A percentile compares a stretch with the other conserved stretches of the same genome.
These are phyloP conservation scores for Penicillium sp. DNA, from an alignment of 2,329 filamentous ascomycete genomes.

Conservation along the genomic window DNA sequence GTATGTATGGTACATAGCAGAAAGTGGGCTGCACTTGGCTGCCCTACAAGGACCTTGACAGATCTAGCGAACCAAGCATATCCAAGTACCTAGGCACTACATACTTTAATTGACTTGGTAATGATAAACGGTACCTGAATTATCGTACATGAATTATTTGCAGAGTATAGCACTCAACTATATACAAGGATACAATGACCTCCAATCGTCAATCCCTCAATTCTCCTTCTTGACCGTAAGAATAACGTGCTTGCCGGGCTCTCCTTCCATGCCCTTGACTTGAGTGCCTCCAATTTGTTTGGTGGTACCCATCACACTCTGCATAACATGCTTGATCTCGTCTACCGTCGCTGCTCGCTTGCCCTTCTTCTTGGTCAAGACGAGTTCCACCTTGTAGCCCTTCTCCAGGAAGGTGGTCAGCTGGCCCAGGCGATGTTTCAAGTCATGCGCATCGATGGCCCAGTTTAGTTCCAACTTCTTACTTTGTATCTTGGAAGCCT, in stretches of 20 bases:
- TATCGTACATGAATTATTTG: background rate
- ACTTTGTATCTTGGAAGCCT: slow-evolving; percentile 38
- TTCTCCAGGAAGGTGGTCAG: slow-evolving; percentile 66
- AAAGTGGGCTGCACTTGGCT: background rate
- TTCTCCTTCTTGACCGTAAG: slow-evolving; percentile 36
- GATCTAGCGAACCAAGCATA: background rate
- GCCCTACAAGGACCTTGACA: background rate
- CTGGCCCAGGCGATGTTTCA: slow-evolving; percentile 65
- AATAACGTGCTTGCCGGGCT: slow-evolving; percentile 36
- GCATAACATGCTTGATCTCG: slow-evolving; percentile 59
- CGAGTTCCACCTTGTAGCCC: slow-evolving; percentile 69
- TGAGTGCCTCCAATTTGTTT: slow-evolving; percentile 42
- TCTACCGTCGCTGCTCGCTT: slow-evolving; percentile 57
- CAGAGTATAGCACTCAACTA: background rate
- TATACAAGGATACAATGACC: background rate
- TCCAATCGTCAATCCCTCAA: background rate
- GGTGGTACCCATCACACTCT: slow-evolving; percentile 46
- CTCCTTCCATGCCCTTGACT: slow-evolving; percentile 41
- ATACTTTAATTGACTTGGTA: background rate
- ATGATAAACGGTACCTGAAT: background rate
- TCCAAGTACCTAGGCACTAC: background rate
- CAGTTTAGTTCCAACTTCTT: slow-evolving; percentile 91
- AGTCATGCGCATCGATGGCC: slow-evolving; percentile 72
- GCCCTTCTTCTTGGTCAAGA: slow-evolving; percentile 63
- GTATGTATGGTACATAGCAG: background rate